These are phyloP conservation scores for Phytophthora sansomeana DNA, from an alignment of 352 stramenopile genomes.

Conservation along the genomic window DNA sequence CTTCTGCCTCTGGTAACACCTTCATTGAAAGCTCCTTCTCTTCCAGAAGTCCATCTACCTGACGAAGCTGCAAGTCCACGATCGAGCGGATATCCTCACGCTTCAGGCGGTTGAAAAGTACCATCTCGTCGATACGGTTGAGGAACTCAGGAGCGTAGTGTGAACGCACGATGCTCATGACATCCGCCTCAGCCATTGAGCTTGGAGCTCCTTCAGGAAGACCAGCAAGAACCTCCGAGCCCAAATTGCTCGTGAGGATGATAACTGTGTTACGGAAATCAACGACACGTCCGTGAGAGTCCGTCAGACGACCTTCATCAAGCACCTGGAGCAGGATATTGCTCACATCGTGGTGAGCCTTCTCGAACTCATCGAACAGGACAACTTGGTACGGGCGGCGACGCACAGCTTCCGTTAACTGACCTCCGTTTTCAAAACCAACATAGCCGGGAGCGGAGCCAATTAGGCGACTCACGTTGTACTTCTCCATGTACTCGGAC, in stretches of 20 bases:
- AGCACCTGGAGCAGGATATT: constrained; percentile 96
- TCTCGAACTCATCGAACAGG: constrained; percentile 99
- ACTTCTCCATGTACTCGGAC: constrained; percentile 98
- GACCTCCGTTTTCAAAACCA: constrained; percentile 95
- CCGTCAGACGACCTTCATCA: constrained; percentile 93
- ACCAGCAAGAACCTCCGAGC: constrained; percentile 87
- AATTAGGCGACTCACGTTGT: constrained; percentile 93
- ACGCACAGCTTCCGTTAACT: constrained; percentile 96
- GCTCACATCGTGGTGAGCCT: constrained; percentile 96
- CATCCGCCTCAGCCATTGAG: constrained; percentile 71
- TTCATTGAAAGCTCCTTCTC: constrained; percentile 94
- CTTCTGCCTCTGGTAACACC: constrained; percentile 89
- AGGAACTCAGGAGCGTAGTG: constrained; percentile 98
- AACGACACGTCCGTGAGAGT: constrained; percentile 94
- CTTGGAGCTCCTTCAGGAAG: constrained; percentile 66
- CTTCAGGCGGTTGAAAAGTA: constrained; percentile 97
- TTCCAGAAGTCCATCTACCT: constrained; percentile 90
- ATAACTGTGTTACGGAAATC: constrained; percentile 98
- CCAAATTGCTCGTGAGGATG: constrained; percentile 98
- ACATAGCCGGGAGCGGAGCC: constrained; percentile 94
- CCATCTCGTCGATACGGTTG: constrained; percentile 98
- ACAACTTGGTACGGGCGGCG: constrained; percentile 95
- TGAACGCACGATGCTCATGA: constrained; percentile 91
- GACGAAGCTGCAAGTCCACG: constrained; percentile 94
- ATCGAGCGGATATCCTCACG: constrained; percentile 94